Base-by-base conservation (phyloP, 176 grass and related monocot genomes). In the Rhynchospora tenuis region DNA sequence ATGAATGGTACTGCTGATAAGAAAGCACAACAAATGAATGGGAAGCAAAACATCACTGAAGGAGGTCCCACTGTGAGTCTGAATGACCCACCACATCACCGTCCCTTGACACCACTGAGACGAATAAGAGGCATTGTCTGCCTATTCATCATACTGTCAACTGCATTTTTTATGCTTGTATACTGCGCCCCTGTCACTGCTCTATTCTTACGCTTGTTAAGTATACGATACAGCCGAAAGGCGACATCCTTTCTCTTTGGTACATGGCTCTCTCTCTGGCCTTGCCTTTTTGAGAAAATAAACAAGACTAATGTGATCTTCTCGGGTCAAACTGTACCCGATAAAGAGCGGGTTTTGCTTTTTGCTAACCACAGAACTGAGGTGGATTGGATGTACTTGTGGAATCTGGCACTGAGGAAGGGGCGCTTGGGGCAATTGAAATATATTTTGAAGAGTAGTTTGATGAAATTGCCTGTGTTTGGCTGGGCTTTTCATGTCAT, bases 341-440 rank as follows among this genome's bases (percentile, higher is more conserved):
- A 79, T 19, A 87, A 90, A 59, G 88, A 90, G 63, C 70, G 89
- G 54, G 89, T 95, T 15, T 84, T 98, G 74, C 68, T 98, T 47
- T 93, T 95, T 86, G 93, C 93, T 83, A 98, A 95, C 86, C 93
- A 95, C 16, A 98, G 96, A 86, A 98, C 93, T 52, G 91, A 98
- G 87, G 93, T 98, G 22, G 93, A 98, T 7, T 98, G 96, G 96
- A 95, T 98, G 93, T 98, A 98, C 43, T 77, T 98, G 51, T 98
- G 93, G 93, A 89, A 98, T 93, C 87, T 98, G 87, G 96, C 96
- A 33, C 72, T 95, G 75, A 95, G 93, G 81, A 98, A 98, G 90
- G 91, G 89, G 52, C 81, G 79, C 38, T 72, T 93, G 82, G 91
- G 92, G 80, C 90, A 89, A 84, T 90, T 98, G 79, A 98, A 98